Evolutionary conservation across 2,329 filamentous ascomycete species (phyloP).

Genomic region (Pseudogymnoascus sp.): DNA sequence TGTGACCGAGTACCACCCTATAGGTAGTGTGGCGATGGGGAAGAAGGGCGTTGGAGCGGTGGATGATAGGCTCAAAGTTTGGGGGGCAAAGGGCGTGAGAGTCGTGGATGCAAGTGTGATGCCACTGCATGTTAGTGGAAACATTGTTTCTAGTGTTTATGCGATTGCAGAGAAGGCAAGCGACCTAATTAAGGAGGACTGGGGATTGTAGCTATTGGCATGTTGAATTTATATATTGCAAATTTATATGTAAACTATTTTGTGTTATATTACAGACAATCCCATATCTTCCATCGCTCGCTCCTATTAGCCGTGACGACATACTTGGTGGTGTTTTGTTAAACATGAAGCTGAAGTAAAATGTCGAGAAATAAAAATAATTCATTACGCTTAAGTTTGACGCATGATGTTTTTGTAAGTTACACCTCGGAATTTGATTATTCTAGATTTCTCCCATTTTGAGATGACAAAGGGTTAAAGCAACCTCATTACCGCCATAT

Average conservation of each 20-base stretch:
- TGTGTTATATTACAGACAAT: background rate
- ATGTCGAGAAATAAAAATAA: too few species aligned
- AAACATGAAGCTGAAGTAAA: too few species aligned
- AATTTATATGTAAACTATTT: background rate
- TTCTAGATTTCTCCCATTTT: too few species aligned
- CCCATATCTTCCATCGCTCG: background rate
- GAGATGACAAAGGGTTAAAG: too few species aligned
- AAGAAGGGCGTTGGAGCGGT: constrained; percentile 68
- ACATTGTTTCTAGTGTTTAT: constrained; percentile 79
- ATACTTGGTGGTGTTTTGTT: too few species aligned
- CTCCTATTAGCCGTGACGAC: too few species aligned
- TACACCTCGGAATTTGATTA: too few species aligned
- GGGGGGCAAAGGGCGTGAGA: constrained; percentile 60
- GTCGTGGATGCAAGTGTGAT: constrained; percentile 80
- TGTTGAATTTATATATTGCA: background rate
- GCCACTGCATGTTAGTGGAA: constrained; percentile 73
- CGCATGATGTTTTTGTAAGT: background rate
- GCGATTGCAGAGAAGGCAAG: constrained; percentile 75
- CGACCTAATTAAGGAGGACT: constrained; percentile 51
- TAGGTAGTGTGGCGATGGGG: constrained; percentile 77
- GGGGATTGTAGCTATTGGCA: background rate
- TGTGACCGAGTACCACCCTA: constrained; percentile 57
- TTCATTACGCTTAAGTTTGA: background rate
- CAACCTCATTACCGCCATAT: too few species aligned
- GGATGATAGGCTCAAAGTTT: constrained; percentile 61